Percentiles rank a stretch among this genome's conserved stretches.
Evolutionary conservation across 2,329 filamentous ascomycete genomes (phyloP).

Genomic region (Pseudomassariella vexata): DNA sequence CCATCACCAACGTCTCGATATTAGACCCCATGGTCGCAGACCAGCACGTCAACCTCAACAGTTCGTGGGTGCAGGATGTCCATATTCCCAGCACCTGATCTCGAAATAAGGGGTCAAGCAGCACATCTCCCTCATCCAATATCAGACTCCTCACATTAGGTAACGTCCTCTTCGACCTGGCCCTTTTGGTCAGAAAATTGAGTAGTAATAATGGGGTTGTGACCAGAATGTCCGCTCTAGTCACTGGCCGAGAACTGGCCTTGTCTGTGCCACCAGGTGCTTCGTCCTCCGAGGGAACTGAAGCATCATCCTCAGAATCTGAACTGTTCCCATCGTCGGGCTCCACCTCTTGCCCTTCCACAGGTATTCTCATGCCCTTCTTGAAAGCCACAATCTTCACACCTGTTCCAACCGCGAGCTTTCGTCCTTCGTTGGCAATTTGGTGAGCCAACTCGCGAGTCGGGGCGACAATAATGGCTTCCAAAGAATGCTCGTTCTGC

Average conservation of each 20-base stretch:
- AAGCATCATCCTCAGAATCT: constrained; percentile 3
- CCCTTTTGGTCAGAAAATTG: constrained; percentile 56
- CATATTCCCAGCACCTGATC: constrained; percentile 84
- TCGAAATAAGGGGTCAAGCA: constrained; percentile 84
- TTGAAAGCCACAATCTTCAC: constrained; percentile 76
- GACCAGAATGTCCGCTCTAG: constrained; percentile 74
- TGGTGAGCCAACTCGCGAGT: constrained; percentile 75
- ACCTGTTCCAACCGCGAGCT: constrained; percentile 70
- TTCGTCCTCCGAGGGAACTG: constrained; percentile 12
- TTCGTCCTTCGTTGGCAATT: constrained; percentile 80
- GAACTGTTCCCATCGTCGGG: constrained; percentile 11
- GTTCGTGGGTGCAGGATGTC: constrained; percentile 65
- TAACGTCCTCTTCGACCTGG: constrained; percentile 45
- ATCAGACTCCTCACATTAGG: constrained; percentile 69
- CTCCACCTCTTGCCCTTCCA: constrained; percentile 33
- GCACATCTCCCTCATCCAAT: constrained; percentile 90
- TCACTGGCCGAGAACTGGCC: too few relatives aligned
- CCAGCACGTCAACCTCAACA: constrained; percentile 78
- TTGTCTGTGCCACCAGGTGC: constrained; percentile 21
- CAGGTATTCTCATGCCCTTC: constrained; percentile 71
- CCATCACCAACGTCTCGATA: constrained; percentile 71
- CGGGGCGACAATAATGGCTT: constrained; percentile 68
- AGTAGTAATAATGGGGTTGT: constrained; percentile 75
- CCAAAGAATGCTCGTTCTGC: constrained; percentile 45
- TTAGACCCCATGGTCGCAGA: constrained; percentile 96